These are phyloP conservation scores for Tricharina praecox DNA, from an alignment of 495 filamentous ascomycete species.

Conservation along the genomic window DNA sequence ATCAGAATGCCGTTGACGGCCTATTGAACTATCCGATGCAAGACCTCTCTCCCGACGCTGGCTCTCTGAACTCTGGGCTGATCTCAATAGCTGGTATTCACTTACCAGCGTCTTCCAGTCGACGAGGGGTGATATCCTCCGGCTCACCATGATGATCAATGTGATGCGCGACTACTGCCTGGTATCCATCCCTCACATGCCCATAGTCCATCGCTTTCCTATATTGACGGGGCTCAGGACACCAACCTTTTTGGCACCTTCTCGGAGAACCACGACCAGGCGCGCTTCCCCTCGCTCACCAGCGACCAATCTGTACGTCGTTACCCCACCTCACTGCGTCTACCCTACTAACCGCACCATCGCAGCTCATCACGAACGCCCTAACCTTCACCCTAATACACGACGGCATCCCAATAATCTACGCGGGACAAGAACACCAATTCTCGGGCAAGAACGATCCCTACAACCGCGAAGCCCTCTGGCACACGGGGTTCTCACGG, in stretches of 20 bases:
- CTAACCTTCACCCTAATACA: conserved; percentile 53
- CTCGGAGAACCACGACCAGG: conserved; percentile 61
- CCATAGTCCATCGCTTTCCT: too few relatives aligned
- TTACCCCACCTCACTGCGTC: not conserved
- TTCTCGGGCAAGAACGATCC: conserved; percentile 41
- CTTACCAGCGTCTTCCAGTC: conserved; percentile 45
- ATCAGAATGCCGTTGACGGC: conserved; percentile 45
- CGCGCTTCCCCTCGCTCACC: conserved; percentile 43
- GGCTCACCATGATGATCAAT: conserved; percentile 41
- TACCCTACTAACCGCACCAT: not conserved
- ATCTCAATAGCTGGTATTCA: conserved; percentile 35
- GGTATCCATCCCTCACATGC: not conserved
- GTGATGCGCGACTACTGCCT: conserved; percentile 37
- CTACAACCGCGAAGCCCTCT: conserved; percentile 54
- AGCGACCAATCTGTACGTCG: conserved; percentile 30
- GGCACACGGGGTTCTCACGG: conserved; percentile 47
- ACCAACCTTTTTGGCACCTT: conserved; percentile 52
- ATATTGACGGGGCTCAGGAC: conserved; percentile 34
- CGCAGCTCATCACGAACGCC: conserved; percentile 42
- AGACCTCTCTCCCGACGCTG: conserved; percentile 7
- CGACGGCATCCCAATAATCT: conserved; percentile 51
- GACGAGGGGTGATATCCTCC: conserved; percentile 39
- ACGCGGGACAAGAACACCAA: conserved; percentile 59
- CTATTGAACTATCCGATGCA: conserved; percentile 53
- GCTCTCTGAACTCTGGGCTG: not conserved